These are phyloP conservation scores for Pseudogymnoascus sp. DNA, from an alignment of 2,329 filamentous ascomycete genomes.

Conservation along the genomic window DNA sequence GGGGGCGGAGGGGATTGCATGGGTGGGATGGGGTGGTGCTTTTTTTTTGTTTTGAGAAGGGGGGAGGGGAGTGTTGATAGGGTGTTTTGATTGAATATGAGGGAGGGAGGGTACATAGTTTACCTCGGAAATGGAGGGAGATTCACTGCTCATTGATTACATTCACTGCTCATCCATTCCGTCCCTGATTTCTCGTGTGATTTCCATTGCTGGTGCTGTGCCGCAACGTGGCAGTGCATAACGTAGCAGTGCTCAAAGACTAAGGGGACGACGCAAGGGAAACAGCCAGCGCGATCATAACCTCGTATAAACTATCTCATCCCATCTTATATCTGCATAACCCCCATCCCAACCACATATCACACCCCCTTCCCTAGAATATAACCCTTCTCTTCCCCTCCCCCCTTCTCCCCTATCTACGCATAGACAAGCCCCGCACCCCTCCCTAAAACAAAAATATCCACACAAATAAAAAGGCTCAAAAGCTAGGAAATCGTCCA, in stretches of 20 bases:
- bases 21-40: background rate
- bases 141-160: background rate
- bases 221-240: too few species aligned
- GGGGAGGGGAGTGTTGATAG: background rate
- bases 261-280: too few species aligned
- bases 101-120: background rate
- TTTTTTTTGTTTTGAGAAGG: background rate
- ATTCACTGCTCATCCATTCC: too few species aligned
- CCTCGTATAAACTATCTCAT: background rate
- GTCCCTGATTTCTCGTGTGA: background rate
- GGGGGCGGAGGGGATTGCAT: too few species aligned
- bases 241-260: too few species aligned
- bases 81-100: background rate
- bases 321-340: background rate
- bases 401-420: background rate
- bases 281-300: background rate
- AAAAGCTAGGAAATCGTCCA: conserved; percentile 43
- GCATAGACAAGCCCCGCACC: background rate
- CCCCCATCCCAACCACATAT: background rate
- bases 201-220: too few species aligned
- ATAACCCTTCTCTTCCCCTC: background rate
- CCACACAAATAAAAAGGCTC: background rate
- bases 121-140: background rate
- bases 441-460: background rate
- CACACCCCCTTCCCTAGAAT: background rate